A percentile compares a stretch with the other conserved stretches of the same genome.
phyloP scores from a whole-genome alignment of 192 early-diverging fungal species.

The Coemansia sp. region DNA sequence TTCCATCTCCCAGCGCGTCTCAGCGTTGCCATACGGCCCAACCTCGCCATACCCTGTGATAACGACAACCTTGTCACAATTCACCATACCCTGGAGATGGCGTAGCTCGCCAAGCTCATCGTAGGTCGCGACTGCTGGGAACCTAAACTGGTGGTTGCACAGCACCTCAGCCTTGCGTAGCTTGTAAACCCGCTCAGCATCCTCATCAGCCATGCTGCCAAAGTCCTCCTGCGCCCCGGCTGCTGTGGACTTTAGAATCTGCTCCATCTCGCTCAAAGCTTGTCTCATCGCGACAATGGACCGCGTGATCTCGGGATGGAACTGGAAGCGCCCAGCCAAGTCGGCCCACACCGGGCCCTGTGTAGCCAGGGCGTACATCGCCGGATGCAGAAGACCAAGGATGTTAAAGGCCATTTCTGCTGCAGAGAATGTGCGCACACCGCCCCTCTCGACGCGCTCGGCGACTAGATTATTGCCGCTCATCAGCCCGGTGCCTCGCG shows the following conservation, averaged over 20 bases:
- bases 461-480: slow-evolving; percentile 85
- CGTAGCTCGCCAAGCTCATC: slow-evolving; percentile 65
- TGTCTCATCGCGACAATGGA: slow-evolving; percentile 4
- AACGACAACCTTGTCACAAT: slow-evolving; percentile 87
- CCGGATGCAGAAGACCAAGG: slow-evolving; percentile 80
- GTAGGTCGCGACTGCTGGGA: slow-evolving; percentile 67
- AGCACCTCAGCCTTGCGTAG: slow-evolving; percentile 58
- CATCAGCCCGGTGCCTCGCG: slow-evolving; percentile 96
- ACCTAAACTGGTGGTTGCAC: slow-evolving; percentile 88
- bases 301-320: slow-evolving; percentile 13
- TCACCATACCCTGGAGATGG: slow-evolving; percentile 74
- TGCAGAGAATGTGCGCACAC: slow-evolving; percentile 88
- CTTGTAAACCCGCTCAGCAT: slow-evolving; percentile 24
- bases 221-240: slow-evolving; percentile 25
- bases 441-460: slow-evolving; percentile 81
- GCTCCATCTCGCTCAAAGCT: slow-evolving; percentile 13
- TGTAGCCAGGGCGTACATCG: slow-evolving; percentile 70
- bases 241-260: slow-evolving; percentile 2
- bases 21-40: slow-evolving; percentile 83
- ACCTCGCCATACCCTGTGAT: slow-evolving; percentile 92
- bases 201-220: slow-evolving; percentile 9
- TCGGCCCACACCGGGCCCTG: slow-evolving; percentile 60
- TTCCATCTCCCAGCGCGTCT: slow-evolving; percentile 97
- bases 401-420: slow-evolving; percentile 95
- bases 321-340: slow-evolving; percentile 32